A percentile compares a stretch with the other conserved stretches of the same genome.
Conservation (phyloP, 2,329 filamentous ascomycete species). For the Teratosphaeria zuluensis region DNA sequence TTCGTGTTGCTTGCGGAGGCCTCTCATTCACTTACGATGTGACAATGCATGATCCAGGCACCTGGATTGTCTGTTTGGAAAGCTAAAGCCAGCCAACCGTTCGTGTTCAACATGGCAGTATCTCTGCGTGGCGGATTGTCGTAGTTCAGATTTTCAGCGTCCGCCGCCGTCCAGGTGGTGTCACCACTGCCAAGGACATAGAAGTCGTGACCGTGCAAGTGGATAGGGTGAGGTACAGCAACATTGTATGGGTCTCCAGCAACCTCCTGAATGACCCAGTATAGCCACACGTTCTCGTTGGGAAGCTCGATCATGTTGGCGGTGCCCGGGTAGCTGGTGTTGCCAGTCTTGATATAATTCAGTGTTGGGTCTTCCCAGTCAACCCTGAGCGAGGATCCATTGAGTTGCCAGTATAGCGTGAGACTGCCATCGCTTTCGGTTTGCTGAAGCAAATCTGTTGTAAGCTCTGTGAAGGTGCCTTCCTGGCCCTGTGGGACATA, state of each 20-base stretch:
- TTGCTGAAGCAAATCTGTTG: slow-evolving; percentile 20
- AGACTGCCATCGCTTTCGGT: slow-evolving; percentile 19
- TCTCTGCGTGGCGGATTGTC: slow-evolving; percentile 32
- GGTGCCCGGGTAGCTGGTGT: slow-evolving; percentile 23
- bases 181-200: slow-evolving; percentile 22
- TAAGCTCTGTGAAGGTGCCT: slow-evolving; percentile 18
- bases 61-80: slow-evolving; percentile 36
- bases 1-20: neutral
- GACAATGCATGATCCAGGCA: slow-evolving; percentile 33
- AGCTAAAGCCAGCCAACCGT: slow-evolving; percentile 32
- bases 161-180: slow-evolving; percentile 13
- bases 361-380: slow-evolving; percentile 37
- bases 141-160: slow-evolving; percentile 20
- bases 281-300: slow-evolving; percentile 19
- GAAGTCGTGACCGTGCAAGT: slow-evolving; percentile 22
- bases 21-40: slow-evolving; percentile 21
- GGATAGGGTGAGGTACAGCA: slow-evolving; percentile 25
- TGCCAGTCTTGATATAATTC: slow-evolving; percentile 31
- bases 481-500: slow-evolving; percentile 23
- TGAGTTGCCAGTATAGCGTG: slow-evolving; percentile 32
- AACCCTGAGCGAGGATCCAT: slow-evolving; percentile 34
- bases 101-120: slow-evolving; percentile 28
- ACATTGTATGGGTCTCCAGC: slow-evolving; percentile 18
- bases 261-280: slow-evolving; percentile 27
- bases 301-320: slow-evolving; percentile 30